Evolutionary conservation across 345 rosid genomes (phyloP).

Genomic region (Draba incana): DNA sequence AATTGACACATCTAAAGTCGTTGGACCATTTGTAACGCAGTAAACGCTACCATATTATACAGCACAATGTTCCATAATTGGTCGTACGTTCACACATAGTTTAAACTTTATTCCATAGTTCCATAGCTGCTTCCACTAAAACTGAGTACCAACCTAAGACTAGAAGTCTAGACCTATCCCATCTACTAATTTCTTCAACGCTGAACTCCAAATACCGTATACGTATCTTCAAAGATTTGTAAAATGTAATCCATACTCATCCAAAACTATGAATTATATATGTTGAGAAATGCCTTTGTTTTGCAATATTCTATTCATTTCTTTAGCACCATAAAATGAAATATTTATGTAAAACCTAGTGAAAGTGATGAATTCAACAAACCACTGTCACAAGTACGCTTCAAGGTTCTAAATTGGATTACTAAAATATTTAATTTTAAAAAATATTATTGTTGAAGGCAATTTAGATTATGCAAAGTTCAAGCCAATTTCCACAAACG

Average conservation of each 20-base stretch:
- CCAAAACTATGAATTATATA: background rate
- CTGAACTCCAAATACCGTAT: constrained; percentile 28
- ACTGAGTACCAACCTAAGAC: constrained; percentile 40
- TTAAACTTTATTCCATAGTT: constrained; percentile 28
- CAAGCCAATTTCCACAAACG: constrained; percentile 7
- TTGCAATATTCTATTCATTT: background rate
- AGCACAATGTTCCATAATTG: constrained; percentile 12
- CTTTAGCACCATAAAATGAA: background rate
- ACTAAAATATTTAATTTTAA: too few species aligned
- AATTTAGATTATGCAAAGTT: background rate
- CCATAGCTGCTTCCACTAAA: constrained; percentile 37
- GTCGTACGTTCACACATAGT: constrained; percentile 39
- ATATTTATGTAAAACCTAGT: background rate
- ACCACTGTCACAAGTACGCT: background rate
- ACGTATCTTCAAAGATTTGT: constrained; percentile 36
- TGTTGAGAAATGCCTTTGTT: constrained; percentile 8
- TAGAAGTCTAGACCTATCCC: constrained; percentile 39
- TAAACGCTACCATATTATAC: constrained; percentile 2
- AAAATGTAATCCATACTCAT: constrained; percentile 6
- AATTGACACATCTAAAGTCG: constrained; percentile 14
- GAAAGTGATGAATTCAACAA: background rate
- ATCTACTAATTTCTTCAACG: constrained; percentile 32
- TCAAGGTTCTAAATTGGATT: background rate
- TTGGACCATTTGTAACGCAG: constrained; percentile 19
- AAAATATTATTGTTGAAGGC: too few species aligned